These are phyloP conservation scores for Akebia trifoliata DNA, from an alignment of 164 flowering plant genomes.

Conservation along the genomic window DNA sequence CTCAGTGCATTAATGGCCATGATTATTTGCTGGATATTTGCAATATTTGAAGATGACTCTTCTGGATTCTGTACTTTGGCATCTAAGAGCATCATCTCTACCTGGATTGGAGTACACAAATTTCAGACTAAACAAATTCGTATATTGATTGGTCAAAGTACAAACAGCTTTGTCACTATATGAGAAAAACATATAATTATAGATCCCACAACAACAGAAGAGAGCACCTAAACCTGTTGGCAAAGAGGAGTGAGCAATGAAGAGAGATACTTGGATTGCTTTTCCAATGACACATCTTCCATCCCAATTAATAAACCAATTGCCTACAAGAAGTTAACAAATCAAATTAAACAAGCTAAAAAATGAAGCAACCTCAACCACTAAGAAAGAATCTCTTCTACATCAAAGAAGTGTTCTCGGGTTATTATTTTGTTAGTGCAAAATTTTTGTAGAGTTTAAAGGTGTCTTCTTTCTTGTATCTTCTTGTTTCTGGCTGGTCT, in stretches of 20 bases:
- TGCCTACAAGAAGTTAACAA: conserved; percentile 46
- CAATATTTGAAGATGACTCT: conserved; percentile 50
- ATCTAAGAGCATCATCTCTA: conserved; percentile 53
- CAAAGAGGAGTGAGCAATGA: conserved; percentile 88
- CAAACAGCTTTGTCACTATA: background rate
- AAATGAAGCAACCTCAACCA: background rate
- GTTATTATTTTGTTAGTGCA: too few relatives aligned
- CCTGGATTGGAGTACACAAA: conserved; percentile 38
- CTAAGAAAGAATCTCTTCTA: background rate
- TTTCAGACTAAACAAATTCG: background rate
- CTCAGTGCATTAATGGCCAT: conserved; percentile 93
- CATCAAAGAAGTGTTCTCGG: background rate
- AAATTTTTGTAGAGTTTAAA: too few relatives aligned
- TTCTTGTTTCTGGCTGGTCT: too few relatives aligned
- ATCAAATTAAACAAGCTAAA: conserved; percentile 1
- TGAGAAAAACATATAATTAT: background rate
- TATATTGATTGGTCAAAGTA: background rate
- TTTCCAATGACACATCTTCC: conserved; percentile 83
- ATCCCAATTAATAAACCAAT: conserved; percentile 94
- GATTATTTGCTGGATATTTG: conserved; percentile 65
- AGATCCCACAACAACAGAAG: conserved; percentile 2
- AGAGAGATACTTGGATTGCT: conserved; percentile 84
- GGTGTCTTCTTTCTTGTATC: too few relatives aligned
- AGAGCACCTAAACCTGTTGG: conserved; percentile 60
- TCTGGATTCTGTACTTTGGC: conserved; percentile 45